These are phyloP conservation scores for Samsoniella hepiali DNA, from an alignment of 2,329 filamentous ascomycete genomes.

Conservation along the genomic window DNA sequence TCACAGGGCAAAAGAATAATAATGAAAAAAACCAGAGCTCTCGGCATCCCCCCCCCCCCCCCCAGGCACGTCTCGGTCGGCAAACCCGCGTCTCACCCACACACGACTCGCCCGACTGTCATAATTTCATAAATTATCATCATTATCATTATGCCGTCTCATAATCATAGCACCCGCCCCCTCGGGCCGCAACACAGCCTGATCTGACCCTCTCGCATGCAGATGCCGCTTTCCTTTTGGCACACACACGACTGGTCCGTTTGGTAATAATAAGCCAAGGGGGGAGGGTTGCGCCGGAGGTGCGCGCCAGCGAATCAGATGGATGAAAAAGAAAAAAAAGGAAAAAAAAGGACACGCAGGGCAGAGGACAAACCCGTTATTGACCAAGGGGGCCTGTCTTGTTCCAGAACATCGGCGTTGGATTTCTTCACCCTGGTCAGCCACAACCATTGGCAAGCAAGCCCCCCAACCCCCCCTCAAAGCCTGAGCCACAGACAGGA, in stretches of 20 bases:
- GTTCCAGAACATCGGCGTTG: slow-evolving; percentile 3
- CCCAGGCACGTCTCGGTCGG: too few relatives aligned
- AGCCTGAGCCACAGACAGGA: too few relatives aligned
- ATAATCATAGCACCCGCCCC: background rate
- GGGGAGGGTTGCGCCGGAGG: too few relatives aligned
- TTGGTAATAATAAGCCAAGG: background rate
- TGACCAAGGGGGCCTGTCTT: background rate
- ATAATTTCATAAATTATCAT: too few relatives aligned
- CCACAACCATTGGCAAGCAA: background rate
- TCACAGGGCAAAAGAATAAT: too few relatives aligned
- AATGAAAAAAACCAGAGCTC: too few relatives aligned
- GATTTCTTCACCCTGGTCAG: background rate
- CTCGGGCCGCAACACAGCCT: slow-evolving; percentile 6
- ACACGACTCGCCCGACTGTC: too few relatives aligned
- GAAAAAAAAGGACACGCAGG: background rate
- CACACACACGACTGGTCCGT: background rate
- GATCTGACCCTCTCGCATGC: background rate
- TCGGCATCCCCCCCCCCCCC: too few relatives aligned
- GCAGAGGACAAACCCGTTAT: background rate
- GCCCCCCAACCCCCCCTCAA: too few relatives aligned
- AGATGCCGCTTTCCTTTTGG: background rate
- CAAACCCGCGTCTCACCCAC: too few relatives aligned
- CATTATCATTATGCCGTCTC: too few relatives aligned
- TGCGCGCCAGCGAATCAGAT: slow-evolving; percentile 1
- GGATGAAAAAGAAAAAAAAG: background rate